phyloP scores from a whole-genome alignment of 305 asterid species.

The Solanum hybrid region DNA sequence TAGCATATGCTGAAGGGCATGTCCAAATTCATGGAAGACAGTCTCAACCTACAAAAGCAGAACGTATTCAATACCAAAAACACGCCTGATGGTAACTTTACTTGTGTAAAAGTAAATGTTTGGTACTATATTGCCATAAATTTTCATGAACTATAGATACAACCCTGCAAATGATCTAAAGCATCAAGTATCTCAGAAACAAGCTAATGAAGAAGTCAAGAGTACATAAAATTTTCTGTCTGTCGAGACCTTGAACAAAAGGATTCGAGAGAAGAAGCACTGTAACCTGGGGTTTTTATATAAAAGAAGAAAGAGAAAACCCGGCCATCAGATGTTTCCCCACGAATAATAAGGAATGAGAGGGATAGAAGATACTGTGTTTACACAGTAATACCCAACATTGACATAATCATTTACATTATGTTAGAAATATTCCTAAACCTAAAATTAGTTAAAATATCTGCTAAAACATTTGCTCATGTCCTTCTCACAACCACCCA shows the following conservation, averaged over 20 bases:
- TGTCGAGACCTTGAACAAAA: not conserved
- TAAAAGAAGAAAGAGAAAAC: not conserved
- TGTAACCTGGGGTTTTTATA: not conserved
- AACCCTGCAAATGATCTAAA: not conserved
- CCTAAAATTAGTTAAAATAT: not conserved
- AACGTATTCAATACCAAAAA: constrained; percentile 3
- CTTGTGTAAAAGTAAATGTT: not conserved
- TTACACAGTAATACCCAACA: not conserved
- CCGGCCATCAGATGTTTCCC: not conserved
- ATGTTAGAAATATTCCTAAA: not conserved
- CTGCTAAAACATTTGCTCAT: not conserved
- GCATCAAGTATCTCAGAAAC: not conserved
- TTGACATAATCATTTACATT: not conserved
- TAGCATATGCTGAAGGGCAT: constrained; percentile 98
- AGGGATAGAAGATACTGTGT: not conserved
- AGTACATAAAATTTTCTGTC: not conserved
- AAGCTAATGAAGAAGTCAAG: not conserved
- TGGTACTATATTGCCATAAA: not conserved
- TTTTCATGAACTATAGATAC: not conserved
- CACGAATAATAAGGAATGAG: not conserved
- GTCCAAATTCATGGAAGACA: constrained; percentile 97
- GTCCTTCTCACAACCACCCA: not conserved
- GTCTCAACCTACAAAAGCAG: constrained; percentile 73
- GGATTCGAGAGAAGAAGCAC: not conserved
- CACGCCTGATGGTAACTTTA: not conserved